A percentile compares a stretch with the other conserved stretches of the same genome.
Evolutionary conservation across 805 yeast genomes (phyloP).

Genomic region (Wickerhamomyces canadensis): DNA sequence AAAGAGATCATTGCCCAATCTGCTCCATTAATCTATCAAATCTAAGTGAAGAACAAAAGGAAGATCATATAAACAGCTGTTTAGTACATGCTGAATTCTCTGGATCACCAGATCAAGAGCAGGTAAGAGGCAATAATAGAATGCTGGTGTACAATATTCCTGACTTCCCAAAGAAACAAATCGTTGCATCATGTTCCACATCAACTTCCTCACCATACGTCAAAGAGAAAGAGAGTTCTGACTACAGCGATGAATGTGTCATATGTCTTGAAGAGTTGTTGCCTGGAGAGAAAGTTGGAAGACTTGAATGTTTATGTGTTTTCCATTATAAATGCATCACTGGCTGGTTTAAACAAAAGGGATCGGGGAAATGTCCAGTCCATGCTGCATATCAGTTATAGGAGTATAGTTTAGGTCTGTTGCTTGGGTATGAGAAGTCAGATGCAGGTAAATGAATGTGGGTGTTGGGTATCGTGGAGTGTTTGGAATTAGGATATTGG

Average conservation of each 20-base stretch:
- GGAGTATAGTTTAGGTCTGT: too few species aligned
- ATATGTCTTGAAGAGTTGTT: conserved; percentile 86
- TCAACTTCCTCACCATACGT: conserved; percentile 9
- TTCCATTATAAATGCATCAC: conserved; percentile 89
- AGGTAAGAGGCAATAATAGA: conserved; percentile 57
- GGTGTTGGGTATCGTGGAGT: too few species aligned
- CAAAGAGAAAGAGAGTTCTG: conserved; percentile 16
- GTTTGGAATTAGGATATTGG: too few species aligned
- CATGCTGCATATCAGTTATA: conserved; percentile 43
- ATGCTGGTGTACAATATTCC: conserved; percentile 72
- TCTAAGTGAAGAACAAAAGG: conserved; percentile 33
- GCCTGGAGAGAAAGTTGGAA: conserved; percentile 84
- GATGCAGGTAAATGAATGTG: too few species aligned
- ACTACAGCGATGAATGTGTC: conserved; percentile 72
- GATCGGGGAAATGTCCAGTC: conserved; percentile 83
- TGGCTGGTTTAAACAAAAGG: conserved; percentile 85
- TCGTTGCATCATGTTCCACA: conserved; percentile 22
- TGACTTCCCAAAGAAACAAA: conserved; percentile 11
- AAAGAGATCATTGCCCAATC: conserved; percentile 35
- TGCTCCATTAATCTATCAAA: conserved; percentile 23
- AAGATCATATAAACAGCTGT: conserved; percentile 68
- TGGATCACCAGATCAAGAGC: conserved; percentile 53
- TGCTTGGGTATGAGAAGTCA: not conserved
- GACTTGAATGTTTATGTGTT: conserved; percentile 90
- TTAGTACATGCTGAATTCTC: conserved; percentile 53